Percentiles rank a stretch among this genome's conserved stretches.
phyloP scores from a whole-genome alignment of 805 yeast genomes.

The Brettanomyces custersianus region DNA sequence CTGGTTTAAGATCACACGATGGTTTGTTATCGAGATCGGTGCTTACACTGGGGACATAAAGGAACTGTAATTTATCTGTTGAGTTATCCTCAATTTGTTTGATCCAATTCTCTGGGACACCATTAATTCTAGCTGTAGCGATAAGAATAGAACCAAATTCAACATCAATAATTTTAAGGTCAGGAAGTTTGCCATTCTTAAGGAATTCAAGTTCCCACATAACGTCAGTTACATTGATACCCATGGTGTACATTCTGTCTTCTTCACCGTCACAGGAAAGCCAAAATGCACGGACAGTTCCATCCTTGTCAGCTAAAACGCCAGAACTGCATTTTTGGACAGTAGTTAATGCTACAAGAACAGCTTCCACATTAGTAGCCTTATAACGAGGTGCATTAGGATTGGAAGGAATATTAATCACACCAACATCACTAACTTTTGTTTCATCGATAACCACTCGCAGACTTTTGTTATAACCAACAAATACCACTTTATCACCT shows the following conservation, averaged over 20 bases:
- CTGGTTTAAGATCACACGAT: conserved; percentile 36
- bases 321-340: conserved; percentile 72
- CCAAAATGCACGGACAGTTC: conserved; percentile 81
- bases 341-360: conserved; percentile 63
- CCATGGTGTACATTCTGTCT: conserved; percentile 59
- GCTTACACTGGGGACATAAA: conserved; percentile 58
- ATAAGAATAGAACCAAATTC: conserved; percentile 65
- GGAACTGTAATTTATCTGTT: conserved; percentile 59
- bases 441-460: conserved; percentile 70
- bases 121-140: conserved; percentile 70
- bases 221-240: conserved; percentile 66
- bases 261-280: conserved; percentile 74
- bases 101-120: conserved; percentile 86
- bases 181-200: conserved; percentile 41
- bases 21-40: conserved; percentile 21
- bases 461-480: conserved; percentile 68
- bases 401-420: conserved; percentile 64
- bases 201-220: conserved; percentile 46
- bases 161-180: conserved; percentile 63
- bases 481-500: conserved; percentile 70
- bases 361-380: conserved; percentile 74
- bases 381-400: conserved; percentile 70
- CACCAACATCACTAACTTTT: conserved; percentile 65
- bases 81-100: conserved; percentile 44
- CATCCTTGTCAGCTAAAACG: conserved; percentile 65